Base-by-base conservation (phyloP, 345 rosid species). In the Melastoma malabathricum region DNA sequence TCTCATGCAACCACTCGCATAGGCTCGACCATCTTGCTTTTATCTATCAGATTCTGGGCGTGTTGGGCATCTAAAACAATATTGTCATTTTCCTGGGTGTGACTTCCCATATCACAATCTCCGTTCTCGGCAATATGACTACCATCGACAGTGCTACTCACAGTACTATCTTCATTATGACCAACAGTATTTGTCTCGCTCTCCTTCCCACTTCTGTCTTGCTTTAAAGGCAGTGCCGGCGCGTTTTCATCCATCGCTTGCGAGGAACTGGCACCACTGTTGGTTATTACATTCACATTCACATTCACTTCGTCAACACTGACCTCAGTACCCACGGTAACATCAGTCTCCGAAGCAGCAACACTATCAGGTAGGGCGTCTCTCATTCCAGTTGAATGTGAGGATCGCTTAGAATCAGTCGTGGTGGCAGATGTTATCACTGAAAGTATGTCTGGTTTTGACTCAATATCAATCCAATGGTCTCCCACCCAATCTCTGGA, bases 401-500 rank as follows among this genome's bases (percentile, higher is more conserved):
- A 38, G 54, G 81, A 69, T 62, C 64, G 45, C 76, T 76, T 84
- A 44, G 56, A 68, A 43, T 75, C 90, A 0, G 55, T 69, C 54
- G 58, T 64, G 60, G 48, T 20, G 46, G 59, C 52, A 45, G 68
- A 46, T 45, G 76, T 65, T 66, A 86, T 65, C 55, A 59, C 65
- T n/a, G 89, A 69, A 46, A 74, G 71, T 62, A 92, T 68, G 39
- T 79, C 78, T 0, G 76, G 80, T 62, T 74, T 81, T 22, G 81
- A 68, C 64, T 69, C 71, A 15, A 87, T 64, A 54, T 77, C 88
- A 59, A 84, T 66, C 98, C 98, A 92, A 34, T 59, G 62, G 59
- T 76, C 75, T 41, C 83, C 86, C 47, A 72, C 64, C 95, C 95
- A 84, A 66, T 92, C 98, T 63, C 74, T 74, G 59, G 96, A 82